phyloP scores from a whole-genome alignment of 2,329 filamentous ascomycete species.

The Verticillium longisporum region DNA sequence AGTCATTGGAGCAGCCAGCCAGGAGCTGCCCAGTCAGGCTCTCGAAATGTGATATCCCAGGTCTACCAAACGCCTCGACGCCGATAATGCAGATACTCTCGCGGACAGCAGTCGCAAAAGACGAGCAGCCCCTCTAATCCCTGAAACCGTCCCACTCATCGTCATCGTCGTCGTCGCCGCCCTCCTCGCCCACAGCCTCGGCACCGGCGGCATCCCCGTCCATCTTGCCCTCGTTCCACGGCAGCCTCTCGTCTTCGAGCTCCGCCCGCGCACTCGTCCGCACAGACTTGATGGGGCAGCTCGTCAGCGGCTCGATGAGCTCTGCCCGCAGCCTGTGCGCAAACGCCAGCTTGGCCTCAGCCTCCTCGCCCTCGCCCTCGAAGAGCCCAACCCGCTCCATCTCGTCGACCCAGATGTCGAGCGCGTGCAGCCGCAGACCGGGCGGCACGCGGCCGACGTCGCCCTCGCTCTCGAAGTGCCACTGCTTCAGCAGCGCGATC shows the following conservation, averaged over 20 bases:
- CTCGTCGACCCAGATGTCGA: constrained; percentile 92
- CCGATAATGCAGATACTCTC: neutral
- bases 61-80: neutral
- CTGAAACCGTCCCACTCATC: constrained; percentile 16
- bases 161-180: constrained; percentile 20
- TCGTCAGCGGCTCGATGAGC: constrained; percentile 49
- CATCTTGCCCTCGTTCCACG: constrained; percentile 45
- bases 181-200: constrained; percentile 23
- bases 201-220: constrained; percentile 22
- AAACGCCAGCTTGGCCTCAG: constrained; percentile 33
- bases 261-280: constrained; percentile 63
- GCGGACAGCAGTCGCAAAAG: neutral
- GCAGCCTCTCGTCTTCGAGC: constrained; percentile 67
- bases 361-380: constrained; percentile 26
- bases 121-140: constrained; percentile 1
- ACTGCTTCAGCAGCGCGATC: constrained; percentile 27
- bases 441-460: constrained; percentile 59
- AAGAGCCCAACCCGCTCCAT: constrained; percentile 59
- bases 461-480: constrained; percentile 31
- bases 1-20: neutral
- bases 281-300: constrained; percentile 63
- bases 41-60: neutral
- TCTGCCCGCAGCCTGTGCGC: constrained; percentile 41
- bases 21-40: neutral
- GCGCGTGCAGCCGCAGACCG: constrained; percentile 76